phyloP scores from a whole-genome alignment of 2,329 filamentous ascomycete species.

The Paraconiothyrium sp. region DNA sequence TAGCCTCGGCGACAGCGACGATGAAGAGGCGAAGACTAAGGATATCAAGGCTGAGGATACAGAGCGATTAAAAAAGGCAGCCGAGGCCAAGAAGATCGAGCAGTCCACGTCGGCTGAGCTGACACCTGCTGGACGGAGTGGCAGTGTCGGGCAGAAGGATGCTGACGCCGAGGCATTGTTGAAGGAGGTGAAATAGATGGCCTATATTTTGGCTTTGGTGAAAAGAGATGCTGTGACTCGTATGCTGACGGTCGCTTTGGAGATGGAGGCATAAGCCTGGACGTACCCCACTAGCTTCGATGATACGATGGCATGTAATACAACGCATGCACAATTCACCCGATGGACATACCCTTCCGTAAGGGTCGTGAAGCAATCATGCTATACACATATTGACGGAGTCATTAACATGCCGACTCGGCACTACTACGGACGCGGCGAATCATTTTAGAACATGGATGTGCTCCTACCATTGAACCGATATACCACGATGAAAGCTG shows the following conservation, averaged over 20 bases:
- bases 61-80: slow-evolving; percentile 60
- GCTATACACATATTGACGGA: too few relatives aligned
- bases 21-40: slow-evolving; percentile 79
- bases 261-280: not conserved
- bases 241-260: not conserved
- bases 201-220: not conserved
- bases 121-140: slow-evolving; percentile 52
- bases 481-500: too few relatives aligned
- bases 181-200: slow-evolving; percentile 45
- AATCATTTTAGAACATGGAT: too few relatives aligned
- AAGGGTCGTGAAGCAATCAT: too few relatives aligned
- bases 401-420: too few relatives aligned
- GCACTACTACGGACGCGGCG: too few relatives aligned
- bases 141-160: slow-evolving; percentile 56
- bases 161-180: slow-evolving; percentile 58
- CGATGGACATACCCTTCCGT: too few relatives aligned
- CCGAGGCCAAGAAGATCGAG: slow-evolving; percentile 46
- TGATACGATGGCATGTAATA: not conserved
- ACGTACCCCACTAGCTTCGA: not conserved
- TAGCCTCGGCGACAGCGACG: slow-evolving; percentile 93
- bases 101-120: slow-evolving; percentile 37
- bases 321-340: too few relatives aligned
- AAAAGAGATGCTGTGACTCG: not conserved
- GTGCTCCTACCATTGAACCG: too few relatives aligned
- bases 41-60: slow-evolving; percentile 65